These are phyloP conservation scores for Hibiscus tridactylites DNA, from an alignment of 345 rosid species.

Conservation along the genomic window DNA sequence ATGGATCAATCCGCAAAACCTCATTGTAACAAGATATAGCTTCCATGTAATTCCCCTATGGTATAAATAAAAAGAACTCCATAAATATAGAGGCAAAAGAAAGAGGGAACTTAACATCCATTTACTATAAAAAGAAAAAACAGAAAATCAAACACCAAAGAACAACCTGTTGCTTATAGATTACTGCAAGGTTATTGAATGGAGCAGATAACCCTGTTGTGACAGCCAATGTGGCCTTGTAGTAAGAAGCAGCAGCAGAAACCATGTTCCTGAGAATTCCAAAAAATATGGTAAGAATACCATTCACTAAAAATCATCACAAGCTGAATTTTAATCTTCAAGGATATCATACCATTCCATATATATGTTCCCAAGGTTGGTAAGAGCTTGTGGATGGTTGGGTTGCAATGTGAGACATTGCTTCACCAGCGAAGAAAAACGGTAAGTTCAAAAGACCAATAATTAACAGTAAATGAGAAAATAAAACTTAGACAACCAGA, in stretches of 20 bases:
- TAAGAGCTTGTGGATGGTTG: conserved; percentile 91
- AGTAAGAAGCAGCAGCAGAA: conserved; percentile 70
- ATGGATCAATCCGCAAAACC: conserved; percentile 93
- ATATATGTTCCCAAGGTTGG: conserved; percentile 94
- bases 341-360: conserved; percentile 75
- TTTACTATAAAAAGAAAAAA: not conserved
- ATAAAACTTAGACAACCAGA: not conserved
- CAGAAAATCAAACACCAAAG: not conserved
- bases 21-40: conserved; percentile 97
- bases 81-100: not conserved
- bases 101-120: not conserved
- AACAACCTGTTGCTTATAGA: conserved; percentile 91
- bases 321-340: not conserved
- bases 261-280: conserved; percentile 64
- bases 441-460: conserved; percentile 11
- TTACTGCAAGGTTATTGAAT: conserved; percentile 88
- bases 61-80: conserved; percentile 9
- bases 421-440: conserved; percentile 38
- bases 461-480: not conserved
- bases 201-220: conserved; percentile 98
- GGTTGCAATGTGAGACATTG: conserved; percentile 91
- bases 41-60: conserved; percentile 82
- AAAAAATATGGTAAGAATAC: conserved; percentile 8
- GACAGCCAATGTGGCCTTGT: conserved; percentile 82
- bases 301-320: not conserved